These are phyloP conservation scores for Trypanosoma brucei DNA, from an alignment of 208 protist species.

Conservation along the genomic window DNA sequence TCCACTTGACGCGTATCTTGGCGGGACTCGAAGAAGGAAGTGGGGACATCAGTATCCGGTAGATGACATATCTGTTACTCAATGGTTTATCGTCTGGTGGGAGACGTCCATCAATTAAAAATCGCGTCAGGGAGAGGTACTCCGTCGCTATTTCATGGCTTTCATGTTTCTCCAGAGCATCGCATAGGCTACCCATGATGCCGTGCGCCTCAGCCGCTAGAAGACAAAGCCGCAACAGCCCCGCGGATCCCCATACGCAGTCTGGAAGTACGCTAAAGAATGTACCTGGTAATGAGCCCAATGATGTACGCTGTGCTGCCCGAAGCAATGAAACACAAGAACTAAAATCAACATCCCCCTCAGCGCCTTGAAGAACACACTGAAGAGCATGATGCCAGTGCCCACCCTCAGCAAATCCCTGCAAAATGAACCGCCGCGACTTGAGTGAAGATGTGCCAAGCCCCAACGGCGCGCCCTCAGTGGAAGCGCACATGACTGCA, in stretches of 20 bases:
- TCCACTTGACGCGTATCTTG: slow-evolving; percentile 7
- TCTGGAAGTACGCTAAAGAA: slow-evolving; percentile 19
- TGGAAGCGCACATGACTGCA: background rate
- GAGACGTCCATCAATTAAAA: slow-evolving; percentile 12
- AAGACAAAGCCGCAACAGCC: slow-evolving; percentile 16
- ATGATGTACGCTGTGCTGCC: slow-evolving; percentile 17
- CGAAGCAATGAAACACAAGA: slow-evolving; percentile 19
- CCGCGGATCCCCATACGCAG: slow-evolving; percentile 7
- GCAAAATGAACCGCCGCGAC: slow-evolving; percentile 22
- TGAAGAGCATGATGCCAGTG: slow-evolving; percentile 21
- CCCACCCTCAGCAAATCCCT: slow-evolving; percentile 27
- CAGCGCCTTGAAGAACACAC: slow-evolving; percentile 3
- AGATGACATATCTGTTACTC: slow-evolving; percentile 22
- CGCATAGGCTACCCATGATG: slow-evolving; percentile 11
- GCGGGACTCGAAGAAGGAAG: slow-evolving; percentile 1
- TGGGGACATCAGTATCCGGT: slow-evolving; percentile 25
- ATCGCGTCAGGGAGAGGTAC: slow-evolving; percentile 17
- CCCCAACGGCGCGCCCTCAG: background rate
- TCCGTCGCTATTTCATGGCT: background rate
- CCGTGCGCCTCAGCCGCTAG: slow-evolving; percentile 24
- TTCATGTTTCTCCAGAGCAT: slow-evolving; percentile 5
- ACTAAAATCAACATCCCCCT: slow-evolving; percentile 1
- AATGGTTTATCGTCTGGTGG: slow-evolving; percentile 1
- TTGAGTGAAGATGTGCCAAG: no score
- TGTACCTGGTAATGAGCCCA: slow-evolving; percentile 17